Conservation (phyloP, 2,329 filamentous ascomycete genomes). For the Ramularia endophylla region DNA sequence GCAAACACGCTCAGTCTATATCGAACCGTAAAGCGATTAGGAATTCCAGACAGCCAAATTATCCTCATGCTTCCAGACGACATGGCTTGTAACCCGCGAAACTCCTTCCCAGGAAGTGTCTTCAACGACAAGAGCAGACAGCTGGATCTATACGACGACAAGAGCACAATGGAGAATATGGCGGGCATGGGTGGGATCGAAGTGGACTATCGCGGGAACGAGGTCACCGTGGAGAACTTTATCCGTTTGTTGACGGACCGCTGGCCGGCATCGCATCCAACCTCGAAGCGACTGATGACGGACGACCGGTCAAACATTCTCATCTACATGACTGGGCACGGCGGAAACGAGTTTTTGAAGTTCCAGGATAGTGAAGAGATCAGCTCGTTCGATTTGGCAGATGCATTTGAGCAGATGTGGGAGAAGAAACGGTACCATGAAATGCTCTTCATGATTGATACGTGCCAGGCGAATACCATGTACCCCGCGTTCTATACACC, state of each 20-base stretch:
- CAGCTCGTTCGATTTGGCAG: constrained; percentile 87
- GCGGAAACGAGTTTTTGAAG: constrained; percentile 95
- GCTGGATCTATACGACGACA: constrained; percentile 89
- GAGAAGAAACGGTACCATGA: constrained; percentile 99
- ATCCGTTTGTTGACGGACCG: constrained; percentile 92
- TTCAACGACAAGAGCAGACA: constrained; percentile 97
- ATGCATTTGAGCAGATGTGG: constrained; percentile 99
- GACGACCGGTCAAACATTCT: constrained; percentile 95
- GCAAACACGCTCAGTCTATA: constrained; percentile 97
- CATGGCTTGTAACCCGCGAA: constrained; percentile 98
- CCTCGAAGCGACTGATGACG: constrained; percentile 87
- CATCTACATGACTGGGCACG: constrained; percentile 99
- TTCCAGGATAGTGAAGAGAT: constrained; percentile 99
- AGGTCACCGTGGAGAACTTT: constrained; percentile 98
- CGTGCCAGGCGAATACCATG: constrained; percentile 99
- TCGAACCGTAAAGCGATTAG: constrained; percentile 93
- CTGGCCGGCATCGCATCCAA: constrained; percentile 87
- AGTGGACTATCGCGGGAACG: constrained; percentile 96
- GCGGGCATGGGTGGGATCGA: constrained; percentile 58
- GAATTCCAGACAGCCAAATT: constrained; percentile 97
- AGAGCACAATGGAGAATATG: constrained; percentile 18
- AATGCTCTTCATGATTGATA: constrained; percentile 99
- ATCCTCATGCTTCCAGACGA: constrained; percentile 99
- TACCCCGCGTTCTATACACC: constrained; percentile 97
- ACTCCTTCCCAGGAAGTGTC: constrained; percentile 94